Evolutionary conservation across 2,329 filamentous ascomycete genomes (phyloP).

Genomic region (Colletotrichum filicis): DNA sequence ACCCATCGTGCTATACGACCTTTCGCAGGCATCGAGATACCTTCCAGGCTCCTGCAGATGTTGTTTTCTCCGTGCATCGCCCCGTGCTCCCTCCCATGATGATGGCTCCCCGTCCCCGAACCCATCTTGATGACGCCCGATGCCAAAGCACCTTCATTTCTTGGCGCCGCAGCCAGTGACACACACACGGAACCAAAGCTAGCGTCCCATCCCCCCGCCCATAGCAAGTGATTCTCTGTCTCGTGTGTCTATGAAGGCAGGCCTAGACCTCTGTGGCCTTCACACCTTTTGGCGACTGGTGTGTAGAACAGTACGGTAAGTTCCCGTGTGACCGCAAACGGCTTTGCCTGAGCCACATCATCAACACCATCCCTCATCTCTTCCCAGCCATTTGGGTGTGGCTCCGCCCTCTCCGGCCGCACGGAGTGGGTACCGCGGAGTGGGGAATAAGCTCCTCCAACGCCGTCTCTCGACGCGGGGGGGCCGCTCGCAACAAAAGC

Average conservation of each 20-base stretch:
- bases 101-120: neutral
- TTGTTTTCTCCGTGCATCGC: neutral
- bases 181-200: constrained; percentile 1
- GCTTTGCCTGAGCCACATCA: neutral
- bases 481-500: neutral
- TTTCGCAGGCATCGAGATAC: neutral
- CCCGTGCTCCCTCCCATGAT: neutral
- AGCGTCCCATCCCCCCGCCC: neutral
- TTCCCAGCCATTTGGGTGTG: neutral
- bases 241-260: neutral
- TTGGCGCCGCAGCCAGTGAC: constrained; percentile 11
- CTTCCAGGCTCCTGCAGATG: constrained; percentile 7
- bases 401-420: constrained; percentile 1
- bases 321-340: neutral
- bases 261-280: neutral
- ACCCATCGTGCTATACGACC: neutral
- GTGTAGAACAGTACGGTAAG: too few relatives aligned
- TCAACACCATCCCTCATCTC: neutral
- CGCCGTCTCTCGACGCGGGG: neutral
- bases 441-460: neutral
- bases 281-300: neutral
- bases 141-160: constrained; percentile 15
- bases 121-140: constrained; percentile 17
- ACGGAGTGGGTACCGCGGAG: neutral
- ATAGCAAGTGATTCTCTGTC: neutral